Evolutionary conservation across 164 flowering plant species (phyloP).

Genomic region (Pachysandra terminalis): DNA sequence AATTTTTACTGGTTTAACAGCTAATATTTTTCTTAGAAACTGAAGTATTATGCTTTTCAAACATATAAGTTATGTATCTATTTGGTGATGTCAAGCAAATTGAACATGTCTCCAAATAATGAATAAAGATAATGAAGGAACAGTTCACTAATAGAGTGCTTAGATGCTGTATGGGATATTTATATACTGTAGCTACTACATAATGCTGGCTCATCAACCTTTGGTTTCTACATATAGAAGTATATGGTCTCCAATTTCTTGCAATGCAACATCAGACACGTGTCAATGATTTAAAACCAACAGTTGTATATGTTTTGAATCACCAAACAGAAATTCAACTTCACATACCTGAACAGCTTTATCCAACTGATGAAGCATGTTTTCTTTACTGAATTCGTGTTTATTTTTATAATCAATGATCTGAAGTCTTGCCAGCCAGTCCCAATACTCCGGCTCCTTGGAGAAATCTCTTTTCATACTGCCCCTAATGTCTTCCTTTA

Average conservation of each 20-base stretch:
- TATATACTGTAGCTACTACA: too few species aligned
- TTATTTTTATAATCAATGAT: conserved; percentile 13
- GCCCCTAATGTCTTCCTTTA: conserved; percentile 50
- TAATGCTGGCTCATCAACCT: too few species aligned
- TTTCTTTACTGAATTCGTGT: conserved; percentile 19
- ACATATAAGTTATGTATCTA: neutral
- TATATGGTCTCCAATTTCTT: neutral
- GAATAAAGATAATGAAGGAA: too few species aligned
- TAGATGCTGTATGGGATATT: too few species aligned
- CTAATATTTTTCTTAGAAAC: too few species aligned
- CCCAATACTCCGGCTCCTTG: conserved; percentile 73
- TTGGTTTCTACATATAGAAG: too few species aligned
- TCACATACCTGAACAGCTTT: conserved; percentile 52
- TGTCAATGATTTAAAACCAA: neutral
- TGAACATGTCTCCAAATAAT: neutral
- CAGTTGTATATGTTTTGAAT: neutral
- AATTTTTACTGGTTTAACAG: too few species aligned
- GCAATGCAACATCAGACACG: neutral
- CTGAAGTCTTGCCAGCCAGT: conserved; percentile 80
- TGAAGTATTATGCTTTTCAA: too few species aligned
- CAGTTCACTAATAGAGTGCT: too few species aligned
- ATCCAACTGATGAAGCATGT: conserved; percentile 24
- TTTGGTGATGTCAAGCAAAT: neutral
- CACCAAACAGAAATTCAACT: neutral
- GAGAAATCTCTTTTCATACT: conserved; percentile 76